phyloP scores from a whole-genome alignment of 2,329 filamentous ascomycete species.

The Diaporthe vaccinii region DNA sequence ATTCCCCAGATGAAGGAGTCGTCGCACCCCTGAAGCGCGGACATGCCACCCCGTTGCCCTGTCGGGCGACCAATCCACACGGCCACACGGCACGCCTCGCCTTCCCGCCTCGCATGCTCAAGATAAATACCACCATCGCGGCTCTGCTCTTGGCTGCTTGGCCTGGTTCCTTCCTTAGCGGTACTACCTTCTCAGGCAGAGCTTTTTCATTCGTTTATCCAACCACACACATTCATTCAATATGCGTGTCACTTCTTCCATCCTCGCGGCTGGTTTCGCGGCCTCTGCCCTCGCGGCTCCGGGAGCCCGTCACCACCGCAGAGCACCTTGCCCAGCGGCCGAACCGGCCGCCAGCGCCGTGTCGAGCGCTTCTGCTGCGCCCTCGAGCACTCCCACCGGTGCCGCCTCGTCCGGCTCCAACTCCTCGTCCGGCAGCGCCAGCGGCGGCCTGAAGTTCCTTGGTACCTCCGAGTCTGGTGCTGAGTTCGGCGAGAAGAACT shows the following conservation, averaged over 20 bases:
- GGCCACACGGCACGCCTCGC: neutral
- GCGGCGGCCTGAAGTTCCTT: constrained; percentile 37
- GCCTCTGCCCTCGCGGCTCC: constrained; percentile 40
- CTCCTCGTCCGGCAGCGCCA: constrained; percentile 17
- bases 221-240: constrained; percentile 23
- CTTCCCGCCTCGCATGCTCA: neutral
- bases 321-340: constrained; percentile 15
- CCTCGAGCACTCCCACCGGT: constrained; percentile 21
- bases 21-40: constrained; percentile 20
- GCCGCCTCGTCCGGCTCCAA: constrained; percentile 36
- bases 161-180: neutral
- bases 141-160: constrained; percentile 8
- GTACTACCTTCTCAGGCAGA: constrained; percentile 4
- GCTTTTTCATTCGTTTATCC: constrained; percentile 7
- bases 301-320: constrained; percentile 22
- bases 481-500: constrained; percentile 71
- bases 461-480: constrained; percentile 65
- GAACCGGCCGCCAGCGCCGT: neutral
- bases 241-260: constrained; percentile 41
- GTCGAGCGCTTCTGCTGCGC: neutral
- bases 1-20: constrained; percentile 21
- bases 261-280: constrained; percentile 43
- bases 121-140: constrained; percentile 11
- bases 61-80: constrained; percentile 16
- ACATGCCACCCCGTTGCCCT: constrained; percentile 13